phyloP scores from a whole-genome alignment of 768 basidiomycete genomes.

The Suillus occidentalis region DNA sequence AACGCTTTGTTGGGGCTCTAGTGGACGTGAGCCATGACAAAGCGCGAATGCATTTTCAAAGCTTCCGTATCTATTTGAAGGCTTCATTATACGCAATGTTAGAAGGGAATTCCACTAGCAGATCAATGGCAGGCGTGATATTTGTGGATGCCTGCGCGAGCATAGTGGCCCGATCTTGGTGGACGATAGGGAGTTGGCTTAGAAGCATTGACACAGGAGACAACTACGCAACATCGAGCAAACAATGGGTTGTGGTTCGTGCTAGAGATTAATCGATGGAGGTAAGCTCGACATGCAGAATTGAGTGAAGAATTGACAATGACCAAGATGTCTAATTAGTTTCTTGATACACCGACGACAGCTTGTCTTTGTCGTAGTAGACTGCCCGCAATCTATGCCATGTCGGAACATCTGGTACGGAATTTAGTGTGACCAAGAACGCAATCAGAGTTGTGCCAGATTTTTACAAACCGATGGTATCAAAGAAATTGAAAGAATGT shows the following conservation, averaged over 20 bases:
- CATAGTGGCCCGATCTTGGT: neutral
- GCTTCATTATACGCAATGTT: neutral
- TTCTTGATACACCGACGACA: neutral
- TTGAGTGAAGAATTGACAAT: neutral
- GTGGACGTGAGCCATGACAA: neutral
- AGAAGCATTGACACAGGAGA: neutral
- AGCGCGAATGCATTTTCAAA: neutral
- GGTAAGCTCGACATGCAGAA: neutral
- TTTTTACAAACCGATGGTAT: neutral
- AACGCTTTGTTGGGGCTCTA: neutral
- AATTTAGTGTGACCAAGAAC: neutral
- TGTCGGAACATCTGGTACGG: neutral
- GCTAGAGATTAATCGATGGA: neutral
- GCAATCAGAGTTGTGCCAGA: neutral
- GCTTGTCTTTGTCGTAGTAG: neutral
- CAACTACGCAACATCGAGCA: neutral
- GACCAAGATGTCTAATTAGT: neutral
- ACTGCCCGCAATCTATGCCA: neutral
- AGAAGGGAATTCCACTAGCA: neutral
- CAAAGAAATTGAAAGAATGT: too few relatives aligned
- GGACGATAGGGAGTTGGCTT: neutral
- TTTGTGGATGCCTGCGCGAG: neutral
- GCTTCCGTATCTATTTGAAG: neutral
- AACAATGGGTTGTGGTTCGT: neutral
- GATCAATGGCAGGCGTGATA: neutral